Percentiles rank a stretch among this genome's conserved stretches.
Conservation (phyloP, 148 eudicot species). For the Limonium bicolor region DNA sequence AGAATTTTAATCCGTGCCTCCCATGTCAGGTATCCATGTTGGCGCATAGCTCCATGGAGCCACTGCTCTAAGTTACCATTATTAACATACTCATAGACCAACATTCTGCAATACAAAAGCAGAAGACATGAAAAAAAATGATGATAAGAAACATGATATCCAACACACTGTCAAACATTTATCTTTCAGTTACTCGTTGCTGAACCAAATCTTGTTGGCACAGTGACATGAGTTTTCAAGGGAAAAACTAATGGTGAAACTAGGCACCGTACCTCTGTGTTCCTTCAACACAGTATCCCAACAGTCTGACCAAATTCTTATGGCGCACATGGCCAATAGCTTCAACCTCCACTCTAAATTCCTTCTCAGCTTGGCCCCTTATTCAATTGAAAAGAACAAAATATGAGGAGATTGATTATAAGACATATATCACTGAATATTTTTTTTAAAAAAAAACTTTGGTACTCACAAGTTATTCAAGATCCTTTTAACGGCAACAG, state of each 20-base stretch:
- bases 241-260: too few species aligned
- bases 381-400: not conserved
- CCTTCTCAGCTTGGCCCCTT: conserved; percentile 12
- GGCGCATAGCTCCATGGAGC: conserved; percentile 77
- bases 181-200: not conserved
- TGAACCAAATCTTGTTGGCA: too few species aligned
- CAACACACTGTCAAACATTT: not conserved
- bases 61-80: conserved; percentile 74
- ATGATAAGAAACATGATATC: not conserved
- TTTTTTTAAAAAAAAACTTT: not conserved
- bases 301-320: conserved; percentile 9
- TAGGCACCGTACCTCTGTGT: conserved; percentile 4
- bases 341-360: conserved; percentile 7
- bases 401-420: not conserved
- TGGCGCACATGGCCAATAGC: conserved; percentile 9
- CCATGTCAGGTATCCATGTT: conserved; percentile 64
- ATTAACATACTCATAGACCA: conserved; percentile 68
- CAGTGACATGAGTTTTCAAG: too few species aligned
- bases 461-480: conserved; percentile 51
- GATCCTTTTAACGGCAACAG: conserved; percentile 55
- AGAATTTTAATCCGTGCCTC: conserved; percentile 55
- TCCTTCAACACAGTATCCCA: conserved; percentile 10
- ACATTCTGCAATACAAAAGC: conserved; percentile 28
- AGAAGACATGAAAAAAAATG: not conserved
- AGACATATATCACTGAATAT: not conserved